A percentile compares a stretch with the other conserved stretches of the same genome.
Conservation (phyloP, 805 yeast species). For the Alloascoidea africana region DNA sequence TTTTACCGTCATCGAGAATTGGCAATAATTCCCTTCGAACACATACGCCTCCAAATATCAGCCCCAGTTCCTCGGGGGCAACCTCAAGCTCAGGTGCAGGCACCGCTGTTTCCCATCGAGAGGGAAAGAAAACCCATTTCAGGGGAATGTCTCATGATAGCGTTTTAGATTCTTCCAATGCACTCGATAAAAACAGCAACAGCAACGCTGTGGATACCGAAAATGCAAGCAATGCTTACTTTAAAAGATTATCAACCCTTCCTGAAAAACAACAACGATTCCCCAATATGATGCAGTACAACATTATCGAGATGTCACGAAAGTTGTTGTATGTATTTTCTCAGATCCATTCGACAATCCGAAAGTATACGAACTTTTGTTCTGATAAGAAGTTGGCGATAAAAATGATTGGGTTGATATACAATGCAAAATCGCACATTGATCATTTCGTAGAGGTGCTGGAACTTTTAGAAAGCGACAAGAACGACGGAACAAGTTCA, state of each 20-base stretch:
- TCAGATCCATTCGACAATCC: conserved; percentile 45
- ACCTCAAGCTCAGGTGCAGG: neutral
- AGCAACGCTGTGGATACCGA: conserved; percentile 20
- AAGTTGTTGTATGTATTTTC: conserved; percentile 47
- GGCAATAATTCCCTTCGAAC: neutral
- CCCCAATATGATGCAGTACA: conserved; percentile 8
- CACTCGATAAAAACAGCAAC: conserved; percentile 9
- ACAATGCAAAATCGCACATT: conserved; percentile 35
- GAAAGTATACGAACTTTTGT: conserved; percentile 43
- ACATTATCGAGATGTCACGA: conserved; percentile 32
- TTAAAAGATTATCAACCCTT: conserved; percentile 47
- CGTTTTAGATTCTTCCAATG: conserved; percentile 2
- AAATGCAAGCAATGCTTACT: conserved; percentile 44
- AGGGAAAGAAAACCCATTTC: conserved; percentile 4
- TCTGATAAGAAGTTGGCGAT: conserved; percentile 37
- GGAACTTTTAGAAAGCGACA: conserved; percentile 32
- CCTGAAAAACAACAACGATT: conserved; percentile 29
- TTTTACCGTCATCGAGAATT: neutral
- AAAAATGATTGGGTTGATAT: conserved; percentile 34
- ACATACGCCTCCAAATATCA: neutral
- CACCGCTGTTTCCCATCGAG: conserved; percentile 1
- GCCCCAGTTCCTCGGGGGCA: neutral
- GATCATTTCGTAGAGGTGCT: conserved; percentile 42
- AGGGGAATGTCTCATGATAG: conserved; percentile 8
- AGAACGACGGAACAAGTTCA: conserved; percentile 10